Conservation (phyloP, 2,329 filamentous ascomycete genomes). For the Microsporum ferrugineum region DNA sequence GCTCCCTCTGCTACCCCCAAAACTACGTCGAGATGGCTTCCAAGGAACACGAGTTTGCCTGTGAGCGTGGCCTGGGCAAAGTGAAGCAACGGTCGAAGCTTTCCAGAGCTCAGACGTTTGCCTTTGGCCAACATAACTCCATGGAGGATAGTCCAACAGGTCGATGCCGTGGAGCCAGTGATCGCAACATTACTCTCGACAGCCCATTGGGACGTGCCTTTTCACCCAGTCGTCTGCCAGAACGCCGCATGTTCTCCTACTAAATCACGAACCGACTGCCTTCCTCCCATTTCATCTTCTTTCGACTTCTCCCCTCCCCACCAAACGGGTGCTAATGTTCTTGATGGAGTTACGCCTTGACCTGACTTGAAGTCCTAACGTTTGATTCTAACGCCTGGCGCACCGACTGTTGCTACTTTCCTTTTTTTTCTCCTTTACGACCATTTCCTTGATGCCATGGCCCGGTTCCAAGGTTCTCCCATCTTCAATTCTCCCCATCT, state of each 20-base stretch:
- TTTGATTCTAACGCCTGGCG: slow-evolving; percentile 5
- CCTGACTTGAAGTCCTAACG: slow-evolving; percentile 4
- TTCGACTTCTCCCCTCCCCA: background rate
- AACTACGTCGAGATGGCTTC: slow-evolving; percentile 96
- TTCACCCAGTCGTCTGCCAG: slow-evolving; percentile 26
- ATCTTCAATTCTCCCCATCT: background rate
- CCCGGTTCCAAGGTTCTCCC: background rate
- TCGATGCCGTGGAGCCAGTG: slow-evolving; percentile 28
- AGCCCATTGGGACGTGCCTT: slow-evolving; percentile 28
- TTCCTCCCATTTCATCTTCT: background rate
- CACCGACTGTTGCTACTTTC: background rate
- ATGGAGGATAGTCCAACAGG: slow-evolving; percentile 55
- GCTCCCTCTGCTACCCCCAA: slow-evolving; percentile 74
- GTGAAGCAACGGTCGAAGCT: slow-evolving; percentile 82
- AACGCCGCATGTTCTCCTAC: slow-evolving; percentile 36
- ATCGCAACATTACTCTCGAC: slow-evolving; percentile 24
- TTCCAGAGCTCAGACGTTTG: slow-evolving; percentile 81
- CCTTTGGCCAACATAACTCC: slow-evolving; percentile 65
- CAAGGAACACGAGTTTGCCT: slow-evolving; percentile 81
- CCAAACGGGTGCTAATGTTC: slow-evolving; percentile 1
- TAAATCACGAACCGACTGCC: slow-evolving; percentile 13
- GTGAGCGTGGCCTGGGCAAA: slow-evolving; percentile 87
- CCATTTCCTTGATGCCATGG: background rate
- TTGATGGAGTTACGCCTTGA: slow-evolving; percentile 6
- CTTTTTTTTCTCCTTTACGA: background rate